Evolutionary conservation across 164 flowering plant genomes (phyloP).

Genomic region (Aristolochia contorta): DNA sequence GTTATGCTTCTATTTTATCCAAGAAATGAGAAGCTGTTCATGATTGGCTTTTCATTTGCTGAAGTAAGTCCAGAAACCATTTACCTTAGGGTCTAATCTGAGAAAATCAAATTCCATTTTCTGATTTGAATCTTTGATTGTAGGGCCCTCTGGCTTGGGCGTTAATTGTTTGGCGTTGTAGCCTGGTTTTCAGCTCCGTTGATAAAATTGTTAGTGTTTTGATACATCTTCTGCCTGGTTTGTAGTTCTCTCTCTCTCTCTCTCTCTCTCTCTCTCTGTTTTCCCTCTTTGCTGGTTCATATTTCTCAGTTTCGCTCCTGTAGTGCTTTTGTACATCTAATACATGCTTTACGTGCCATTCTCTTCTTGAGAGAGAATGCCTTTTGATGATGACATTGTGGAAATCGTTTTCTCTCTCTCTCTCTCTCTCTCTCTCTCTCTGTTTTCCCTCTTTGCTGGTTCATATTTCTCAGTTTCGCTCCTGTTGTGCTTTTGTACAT

Average conservation of each 20-base stretch:
- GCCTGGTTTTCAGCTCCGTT: slow-evolving; percentile 89
- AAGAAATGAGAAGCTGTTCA: slow-evolving; percentile 89
- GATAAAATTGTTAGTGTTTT: slow-evolving; percentile 95
- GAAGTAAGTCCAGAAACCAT: slow-evolving; percentile 44
- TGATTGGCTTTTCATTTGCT: slow-evolving; percentile 98
- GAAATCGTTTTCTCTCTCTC: background rate
- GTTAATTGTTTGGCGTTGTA: slow-evolving; percentile 93
- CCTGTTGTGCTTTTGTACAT: background rate
- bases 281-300: background rate
- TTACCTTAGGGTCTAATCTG: background rate
- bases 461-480: background rate
- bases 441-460: background rate
- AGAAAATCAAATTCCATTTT: background rate
- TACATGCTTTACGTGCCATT: too few species aligned
- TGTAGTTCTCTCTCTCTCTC: slow-evolving; percentile 12
- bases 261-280: too few species aligned
- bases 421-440: too few species aligned
- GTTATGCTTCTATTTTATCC: slow-evolving; percentile 76
- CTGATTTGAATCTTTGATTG: background rate
- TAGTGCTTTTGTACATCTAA: background rate
- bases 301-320: background rate
- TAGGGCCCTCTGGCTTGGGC: slow-evolving; percentile 99
- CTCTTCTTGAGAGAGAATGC: too few species aligned
- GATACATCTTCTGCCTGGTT: slow-evolving; percentile 94
- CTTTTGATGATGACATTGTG: too few species aligned